A percentile compares a stretch with the other conserved stretches of the same genome.
Evolutionary conservation across 2,329 filamentous ascomycete genomes (phyloP).

Genomic region (Cryphonectria nitschkei): DNA sequence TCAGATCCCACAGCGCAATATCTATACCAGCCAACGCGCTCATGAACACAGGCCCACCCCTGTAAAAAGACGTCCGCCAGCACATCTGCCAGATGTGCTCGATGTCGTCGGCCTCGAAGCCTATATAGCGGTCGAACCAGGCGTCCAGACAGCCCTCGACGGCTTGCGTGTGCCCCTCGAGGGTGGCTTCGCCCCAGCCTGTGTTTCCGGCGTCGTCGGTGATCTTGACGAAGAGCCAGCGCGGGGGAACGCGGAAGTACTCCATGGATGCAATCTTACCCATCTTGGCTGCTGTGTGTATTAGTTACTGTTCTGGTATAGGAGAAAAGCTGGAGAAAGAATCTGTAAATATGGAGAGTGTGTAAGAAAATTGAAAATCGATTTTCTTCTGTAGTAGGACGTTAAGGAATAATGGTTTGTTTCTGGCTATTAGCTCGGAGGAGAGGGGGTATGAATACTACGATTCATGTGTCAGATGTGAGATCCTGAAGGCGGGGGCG

Average conservation of each 20-base stretch:
- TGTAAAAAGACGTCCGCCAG: constrained; percentile 68
- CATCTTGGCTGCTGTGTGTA: constrained; percentile 43
- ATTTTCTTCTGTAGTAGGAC: too few species aligned
- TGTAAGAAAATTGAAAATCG: not conserved
- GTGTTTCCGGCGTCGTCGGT: constrained; percentile 59
- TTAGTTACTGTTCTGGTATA: too few species aligned
- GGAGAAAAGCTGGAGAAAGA: too few species aligned
- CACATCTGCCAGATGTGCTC: constrained; percentile 71
- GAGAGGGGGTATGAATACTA: not conserved
- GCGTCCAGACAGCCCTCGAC: constrained; percentile 68
- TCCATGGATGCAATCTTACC: constrained; percentile 64
- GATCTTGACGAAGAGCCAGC: constrained; percentile 72
- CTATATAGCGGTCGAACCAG: constrained; percentile 57
- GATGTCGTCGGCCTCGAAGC: constrained; percentile 68
- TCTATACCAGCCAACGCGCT: constrained; percentile 69
- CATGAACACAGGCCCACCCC: constrained; percentile 72
- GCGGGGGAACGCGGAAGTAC: constrained; percentile 67
- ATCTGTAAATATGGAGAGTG: not conserved
- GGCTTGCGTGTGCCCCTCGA: constrained; percentile 67
- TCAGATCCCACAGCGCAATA: constrained; percentile 71
- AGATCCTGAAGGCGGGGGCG: not conserved
- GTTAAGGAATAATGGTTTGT: not conserved
- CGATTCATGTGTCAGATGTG: not conserved
- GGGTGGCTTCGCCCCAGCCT: constrained; percentile 68
- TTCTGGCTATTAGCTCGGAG: not conserved